A percentile compares a stretch with the other conserved stretches of the same genome.
phyloP scores from a whole-genome alignment of 2,329 filamentous ascomycete species.

The Pseudogymnoascus sp. region DNA sequence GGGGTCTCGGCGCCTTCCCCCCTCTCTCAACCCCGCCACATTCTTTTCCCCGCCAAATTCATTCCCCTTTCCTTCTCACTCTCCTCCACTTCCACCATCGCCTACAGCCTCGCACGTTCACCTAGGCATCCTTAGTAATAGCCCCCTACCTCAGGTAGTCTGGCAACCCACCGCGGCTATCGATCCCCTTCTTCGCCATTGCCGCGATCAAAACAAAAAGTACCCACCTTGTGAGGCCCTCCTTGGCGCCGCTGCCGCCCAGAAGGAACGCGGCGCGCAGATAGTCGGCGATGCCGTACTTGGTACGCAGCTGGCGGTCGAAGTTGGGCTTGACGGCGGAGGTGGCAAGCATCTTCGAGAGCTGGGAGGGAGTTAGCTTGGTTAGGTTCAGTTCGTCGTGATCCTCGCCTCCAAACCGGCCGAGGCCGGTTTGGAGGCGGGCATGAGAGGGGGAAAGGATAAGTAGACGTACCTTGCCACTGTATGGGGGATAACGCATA shows the following conservation, averaged over 20 bases:
- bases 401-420: not conserved
- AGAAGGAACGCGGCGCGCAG: slow-evolving; percentile 41
- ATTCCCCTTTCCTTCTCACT: not conserved
- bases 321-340: slow-evolving; percentile 47
- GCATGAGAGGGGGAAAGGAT: not conserved
- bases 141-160: slow-evolving; percentile 5
- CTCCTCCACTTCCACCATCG: not conserved
- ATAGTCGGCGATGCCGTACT: slow-evolving; percentile 48
- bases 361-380: slow-evolving; percentile 28
- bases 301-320: slow-evolving; percentile 48
- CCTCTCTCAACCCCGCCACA: not conserved
- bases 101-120: not conserved
- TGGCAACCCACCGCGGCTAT: slow-evolving; percentile 10
- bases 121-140: not conserved
- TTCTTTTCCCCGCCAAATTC: not conserved
- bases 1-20: not conserved
- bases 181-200: slow-evolving; percentile 13
- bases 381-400: not conserved
- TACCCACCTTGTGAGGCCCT: slow-evolving; percentile 46
- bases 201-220: slow-evolving; percentile 31
- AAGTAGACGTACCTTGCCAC: slow-evolving; percentile 18
- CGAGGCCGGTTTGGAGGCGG: slow-evolving; percentile 1
- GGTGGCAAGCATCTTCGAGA: slow-evolving; percentile 38
- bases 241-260: slow-evolving; percentile 41
- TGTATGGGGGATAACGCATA: slow-evolving; percentile 60